Conservation (phyloP, 2,329 filamentous ascomycete genomes). For the Graphiopsis chlorocephala region DNA sequence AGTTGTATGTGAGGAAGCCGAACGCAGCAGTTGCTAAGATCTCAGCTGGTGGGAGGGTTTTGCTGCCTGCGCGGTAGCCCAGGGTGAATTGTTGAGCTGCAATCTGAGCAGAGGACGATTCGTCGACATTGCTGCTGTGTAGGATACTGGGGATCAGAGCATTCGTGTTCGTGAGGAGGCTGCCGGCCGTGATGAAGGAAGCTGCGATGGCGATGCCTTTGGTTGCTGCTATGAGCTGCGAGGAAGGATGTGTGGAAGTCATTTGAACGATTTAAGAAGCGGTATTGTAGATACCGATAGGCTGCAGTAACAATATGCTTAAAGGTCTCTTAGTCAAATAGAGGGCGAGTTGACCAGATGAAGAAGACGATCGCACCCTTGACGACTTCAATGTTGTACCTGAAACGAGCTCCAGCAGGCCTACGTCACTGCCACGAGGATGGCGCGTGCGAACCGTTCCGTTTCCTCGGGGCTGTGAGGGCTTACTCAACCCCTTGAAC, state of each 20-base stretch:
- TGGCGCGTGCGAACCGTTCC: neutral
- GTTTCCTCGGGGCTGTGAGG: neutral
- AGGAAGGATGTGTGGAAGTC: slow-evolving; percentile 6
- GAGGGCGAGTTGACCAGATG: neutral
- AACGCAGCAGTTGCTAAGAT: slow-evolving; percentile 16
- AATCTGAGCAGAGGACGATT: slow-evolving; percentile 16
- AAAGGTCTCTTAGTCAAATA: neutral
- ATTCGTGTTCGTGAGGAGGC: slow-evolving; percentile 61
- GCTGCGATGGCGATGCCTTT: slow-evolving; percentile 47
- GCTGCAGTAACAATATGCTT: neutral
- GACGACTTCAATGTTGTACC: neutral
- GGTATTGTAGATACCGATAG: neutral
- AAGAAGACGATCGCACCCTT: neutral
- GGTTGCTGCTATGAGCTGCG: slow-evolving; percentile 14
- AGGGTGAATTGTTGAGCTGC: slow-evolving; percentile 20
- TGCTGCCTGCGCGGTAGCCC: slow-evolving; percentile 15
- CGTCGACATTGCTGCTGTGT: slow-evolving; percentile 11
- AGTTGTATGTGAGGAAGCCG: slow-evolving; percentile 18
- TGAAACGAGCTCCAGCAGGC: neutral
- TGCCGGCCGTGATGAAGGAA: slow-evolving; percentile 57
- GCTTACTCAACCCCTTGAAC: neutral
- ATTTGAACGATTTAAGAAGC: neutral
- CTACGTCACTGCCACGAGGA: slow-evolving; percentile 1
- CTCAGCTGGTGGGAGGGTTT: slow-evolving; percentile 17
- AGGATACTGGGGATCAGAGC: slow-evolving; percentile 34